A percentile compares a stretch with the other conserved stretches of the same genome.
Conservation (phyloP, 2,329 filamentous ascomycete species). For the Balansia obtecta region DNA sequence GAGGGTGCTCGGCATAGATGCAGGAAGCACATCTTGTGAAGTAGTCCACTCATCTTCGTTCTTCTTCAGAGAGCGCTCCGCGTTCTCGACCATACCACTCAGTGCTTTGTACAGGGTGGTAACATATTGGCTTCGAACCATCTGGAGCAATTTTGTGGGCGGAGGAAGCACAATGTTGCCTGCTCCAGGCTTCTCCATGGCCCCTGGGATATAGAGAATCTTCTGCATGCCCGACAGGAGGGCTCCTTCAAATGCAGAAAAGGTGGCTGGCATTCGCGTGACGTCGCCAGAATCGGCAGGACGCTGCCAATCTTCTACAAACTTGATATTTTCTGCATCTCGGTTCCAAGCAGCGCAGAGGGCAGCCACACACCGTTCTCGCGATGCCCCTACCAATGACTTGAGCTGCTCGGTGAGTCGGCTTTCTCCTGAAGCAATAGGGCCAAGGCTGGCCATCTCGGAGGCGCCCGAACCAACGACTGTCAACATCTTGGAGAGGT, state of each 20-base stretch:
- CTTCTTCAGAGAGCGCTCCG: constrained; percentile 59
- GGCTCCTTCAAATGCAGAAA: constrained; percentile 73
- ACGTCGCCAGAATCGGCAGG: constrained; percentile 72
- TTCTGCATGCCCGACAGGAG: constrained; percentile 83
- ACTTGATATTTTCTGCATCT: constrained; percentile 85
- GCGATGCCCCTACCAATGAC: constrained; percentile 59
- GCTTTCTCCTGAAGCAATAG: constrained; percentile 44
- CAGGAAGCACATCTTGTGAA: constrained; percentile 29
- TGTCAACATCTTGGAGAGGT: constrained; percentile 68
- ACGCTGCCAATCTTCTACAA: constrained; percentile 86
- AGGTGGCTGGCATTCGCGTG: constrained; percentile 80
- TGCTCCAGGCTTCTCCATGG: constrained; percentile 59
- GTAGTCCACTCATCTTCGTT: constrained; percentile 50
- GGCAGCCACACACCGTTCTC: constrained; percentile 76
- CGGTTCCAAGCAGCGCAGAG: constrained; percentile 86
- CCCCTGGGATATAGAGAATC: constrained; percentile 85
- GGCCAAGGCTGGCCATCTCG: constrained; percentile 66
- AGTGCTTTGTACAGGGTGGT: constrained; percentile 88
- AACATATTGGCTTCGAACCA: constrained; percentile 85
- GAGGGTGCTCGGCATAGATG: constrained; percentile 10
- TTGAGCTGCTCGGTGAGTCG: constrained; percentile 61
- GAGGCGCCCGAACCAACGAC: constrained; percentile 78
- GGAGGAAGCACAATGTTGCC: constrained; percentile 75
- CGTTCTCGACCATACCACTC: constrained; percentile 94
- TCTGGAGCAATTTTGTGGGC: constrained; percentile 74